These are phyloP conservation scores for Amanita fuliginea DNA, from an alignment of 768 basidiomycete genomes.

Conservation along the genomic window DNA sequence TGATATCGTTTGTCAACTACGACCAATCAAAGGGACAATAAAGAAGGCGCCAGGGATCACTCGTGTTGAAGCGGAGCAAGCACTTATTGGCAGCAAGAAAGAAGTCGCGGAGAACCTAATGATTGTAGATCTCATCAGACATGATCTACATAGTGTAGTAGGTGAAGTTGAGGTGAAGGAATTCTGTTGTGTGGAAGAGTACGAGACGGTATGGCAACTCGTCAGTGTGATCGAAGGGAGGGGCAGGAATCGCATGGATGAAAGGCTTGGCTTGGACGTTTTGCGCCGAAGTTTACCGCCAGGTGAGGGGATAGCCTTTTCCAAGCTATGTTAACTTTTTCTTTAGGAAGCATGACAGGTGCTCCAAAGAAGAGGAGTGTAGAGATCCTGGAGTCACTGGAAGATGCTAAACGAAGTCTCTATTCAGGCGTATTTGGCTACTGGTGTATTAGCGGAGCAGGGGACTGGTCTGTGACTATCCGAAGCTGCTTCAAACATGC, in stretches of 20 bases:
- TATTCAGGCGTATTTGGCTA: conserved; percentile 95
- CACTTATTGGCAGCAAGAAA: conserved; percentile 59
- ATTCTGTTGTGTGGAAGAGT: conserved; percentile 84
- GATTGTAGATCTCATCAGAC: conserved; percentile 95
- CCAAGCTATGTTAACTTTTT: neutral
- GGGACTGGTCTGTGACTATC: conserved; percentile 92
- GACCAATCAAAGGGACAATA: conserved; percentile 92
- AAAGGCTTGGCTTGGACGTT: conserved; percentile 65
- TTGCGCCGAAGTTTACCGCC: conserved; percentile 76
- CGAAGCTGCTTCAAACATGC: conserved; percentile 82
- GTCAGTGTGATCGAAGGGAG: conserved; percentile 87
- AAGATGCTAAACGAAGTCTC: conserved; percentile 58
- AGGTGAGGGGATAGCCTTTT: conserved; percentile 31
- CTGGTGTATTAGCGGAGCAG: conserved; percentile 78
- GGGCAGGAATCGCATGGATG: conserved; percentile 17
- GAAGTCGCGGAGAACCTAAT: conserved; percentile 96
- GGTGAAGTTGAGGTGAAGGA: conserved; percentile 74
- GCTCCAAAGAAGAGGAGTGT: conserved; percentile 93
- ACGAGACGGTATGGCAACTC: conserved; percentile 90
- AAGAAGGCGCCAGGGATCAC: conserved; percentile 57
- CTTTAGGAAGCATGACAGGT: conserved; percentile 89
- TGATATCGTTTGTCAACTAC: conserved; percentile 59
- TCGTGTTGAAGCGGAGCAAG: conserved; percentile 53
- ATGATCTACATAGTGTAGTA: conserved; percentile 82
- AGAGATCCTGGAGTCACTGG: conserved; percentile 76